phyloP scores from a whole-genome alignment of 495 filamentous ascomycete species.

The Entonaema liquescens region DNA sequence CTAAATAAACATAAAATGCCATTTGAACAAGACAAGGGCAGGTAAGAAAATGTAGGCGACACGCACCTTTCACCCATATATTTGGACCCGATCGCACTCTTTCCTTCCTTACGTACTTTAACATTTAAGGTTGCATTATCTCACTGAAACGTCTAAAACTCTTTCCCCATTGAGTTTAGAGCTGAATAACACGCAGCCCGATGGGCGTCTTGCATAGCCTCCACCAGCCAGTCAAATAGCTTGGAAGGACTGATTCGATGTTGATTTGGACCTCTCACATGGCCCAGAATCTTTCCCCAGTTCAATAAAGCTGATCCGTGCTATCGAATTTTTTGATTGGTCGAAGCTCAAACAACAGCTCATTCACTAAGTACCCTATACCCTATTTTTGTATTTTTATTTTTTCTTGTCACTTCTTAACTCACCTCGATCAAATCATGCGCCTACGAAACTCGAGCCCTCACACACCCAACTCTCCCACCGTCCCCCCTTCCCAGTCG shows the following conservation, averaged over 20 bases:
- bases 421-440: slow-evolving; percentile 45
- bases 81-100: slow-evolving; percentile 30
- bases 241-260: slow-evolving; percentile 30
- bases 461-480: slow-evolving; percentile 41
- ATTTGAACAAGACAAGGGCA: neutral
- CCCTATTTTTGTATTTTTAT: slow-evolving; percentile 40
- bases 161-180: slow-evolving; percentile 33
- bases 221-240: slow-evolving; percentile 29
- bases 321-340: slow-evolving; percentile 58
- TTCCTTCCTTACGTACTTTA: slow-evolving; percentile 15
- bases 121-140: slow-evolving; percentile 40
- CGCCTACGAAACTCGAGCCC: slow-evolving; percentile 51
- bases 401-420: slow-evolving; percentile 29
- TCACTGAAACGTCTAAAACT: slow-evolving; percentile 39
- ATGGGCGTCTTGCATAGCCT: slow-evolving; percentile 20
- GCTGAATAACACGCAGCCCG: slow-evolving; percentile 1
- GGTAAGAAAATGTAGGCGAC: neutral
- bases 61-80: slow-evolving; percentile 16
- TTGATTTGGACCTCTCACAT: slow-evolving; percentile 36
- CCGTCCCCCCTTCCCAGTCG: slow-evolving; percentile 39
- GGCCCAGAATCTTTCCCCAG: slow-evolving; percentile 38
- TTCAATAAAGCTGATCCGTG: slow-evolving; percentile 17
- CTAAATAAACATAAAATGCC: slow-evolving; percentile 28
- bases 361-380: slow-evolving; percentile 47
- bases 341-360: slow-evolving; percentile 45